Percentiles rank a stretch among this genome's conserved stretches.
Conservation (phyloP, 306 rosid species). For the Coriaria nepalensis region DNA sequence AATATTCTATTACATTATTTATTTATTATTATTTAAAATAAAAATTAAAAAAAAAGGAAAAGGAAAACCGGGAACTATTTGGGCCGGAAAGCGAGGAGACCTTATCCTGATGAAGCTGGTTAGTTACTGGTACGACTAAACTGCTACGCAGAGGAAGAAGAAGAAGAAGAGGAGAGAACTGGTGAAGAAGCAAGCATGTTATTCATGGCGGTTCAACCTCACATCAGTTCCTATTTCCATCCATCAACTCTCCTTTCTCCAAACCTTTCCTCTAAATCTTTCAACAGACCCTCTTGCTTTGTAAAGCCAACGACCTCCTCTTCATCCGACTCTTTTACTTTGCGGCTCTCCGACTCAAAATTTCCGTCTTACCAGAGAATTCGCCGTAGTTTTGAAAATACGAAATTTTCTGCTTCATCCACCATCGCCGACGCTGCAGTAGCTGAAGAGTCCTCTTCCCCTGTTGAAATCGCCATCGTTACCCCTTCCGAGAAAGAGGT, state of each 20-base stretch:
- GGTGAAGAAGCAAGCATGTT: background rate
- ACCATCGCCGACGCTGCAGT: constrained; percentile 27
- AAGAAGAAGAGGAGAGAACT: too few relatives aligned
- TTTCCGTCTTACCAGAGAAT: background rate
- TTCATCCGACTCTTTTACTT: background rate
- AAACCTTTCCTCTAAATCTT: background rate
- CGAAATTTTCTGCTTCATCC: constrained; percentile 18
- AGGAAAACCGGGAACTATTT: too few relatives aligned
- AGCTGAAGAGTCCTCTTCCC: constrained; percentile 16
- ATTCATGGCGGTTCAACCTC: constrained; percentile 13
- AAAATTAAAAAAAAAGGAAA: too few relatives aligned
- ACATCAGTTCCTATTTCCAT: constrained; percentile 1
- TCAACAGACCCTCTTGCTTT: background rate
- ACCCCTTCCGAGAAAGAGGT: constrained; percentile 28
- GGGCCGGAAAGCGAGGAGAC: too few relatives aligned
- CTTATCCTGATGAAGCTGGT: too few relatives aligned
- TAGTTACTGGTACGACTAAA: too few relatives aligned
- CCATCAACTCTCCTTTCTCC: background rate
- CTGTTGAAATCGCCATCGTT: constrained; percentile 8
- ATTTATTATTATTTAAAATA: too few relatives aligned
- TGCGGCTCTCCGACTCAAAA: constrained; percentile 1
- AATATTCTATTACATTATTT: too few relatives aligned
- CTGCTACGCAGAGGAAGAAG: too few relatives aligned
- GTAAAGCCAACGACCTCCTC: background rate
- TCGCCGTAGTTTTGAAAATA: background rate